Conservation (phyloP, 345 rosid genomes). For the Erysimum cheiranthoides region DNA sequence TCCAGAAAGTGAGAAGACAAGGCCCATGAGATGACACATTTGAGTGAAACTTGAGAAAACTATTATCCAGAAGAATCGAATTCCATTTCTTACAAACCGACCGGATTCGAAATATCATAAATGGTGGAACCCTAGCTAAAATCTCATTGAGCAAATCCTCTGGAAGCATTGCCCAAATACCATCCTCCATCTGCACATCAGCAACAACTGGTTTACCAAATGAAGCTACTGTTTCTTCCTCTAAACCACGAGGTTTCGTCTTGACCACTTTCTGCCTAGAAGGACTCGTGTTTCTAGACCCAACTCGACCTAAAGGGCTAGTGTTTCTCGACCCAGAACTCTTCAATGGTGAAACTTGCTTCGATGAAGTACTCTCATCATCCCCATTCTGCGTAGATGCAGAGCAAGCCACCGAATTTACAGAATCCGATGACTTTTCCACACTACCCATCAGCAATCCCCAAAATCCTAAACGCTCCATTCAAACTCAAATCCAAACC, state of each 20-base stretch:
- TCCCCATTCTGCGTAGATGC: slow-evolving; percentile 44
- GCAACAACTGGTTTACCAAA: slow-evolving; percentile 71
- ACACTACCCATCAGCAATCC: slow-evolving; percentile 57
- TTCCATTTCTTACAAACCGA: slow-evolving; percentile 91
- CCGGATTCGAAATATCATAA: slow-evolving; percentile 89
- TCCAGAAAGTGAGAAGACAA: slow-evolving; percentile 91
- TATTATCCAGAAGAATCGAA: slow-evolving; percentile 80
- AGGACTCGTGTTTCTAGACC: slow-evolving; percentile 87
- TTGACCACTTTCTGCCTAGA: slow-evolving; percentile 80
- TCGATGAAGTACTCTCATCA: slow-evolving; percentile 57
- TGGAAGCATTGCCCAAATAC: slow-evolving; percentile 95
- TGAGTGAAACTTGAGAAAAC: slow-evolving; percentile 86
- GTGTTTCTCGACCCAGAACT: slow-evolving; percentile 75
- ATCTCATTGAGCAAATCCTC: slow-evolving; percentile 93
- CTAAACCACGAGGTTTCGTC: slow-evolving; percentile 95
- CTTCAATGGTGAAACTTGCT: slow-evolving; percentile 65
- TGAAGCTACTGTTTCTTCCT: slow-evolving; percentile 83
- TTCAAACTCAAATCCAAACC: slow-evolving; percentile 27
- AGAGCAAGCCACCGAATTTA: slow-evolving; percentile 44
- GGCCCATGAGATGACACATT: slow-evolving; percentile 78
- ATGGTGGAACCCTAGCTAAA: slow-evolving; percentile 90
- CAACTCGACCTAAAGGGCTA: slow-evolving; percentile 75
- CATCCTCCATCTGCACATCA: slow-evolving; percentile 90
- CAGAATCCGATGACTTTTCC: slow-evolving; percentile 61
- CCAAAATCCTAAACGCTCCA: slow-evolving; percentile 49